Base-by-base conservation (phyloP, 2,329 filamentous ascomycete species). In the Arthroderma sp. region DNA sequence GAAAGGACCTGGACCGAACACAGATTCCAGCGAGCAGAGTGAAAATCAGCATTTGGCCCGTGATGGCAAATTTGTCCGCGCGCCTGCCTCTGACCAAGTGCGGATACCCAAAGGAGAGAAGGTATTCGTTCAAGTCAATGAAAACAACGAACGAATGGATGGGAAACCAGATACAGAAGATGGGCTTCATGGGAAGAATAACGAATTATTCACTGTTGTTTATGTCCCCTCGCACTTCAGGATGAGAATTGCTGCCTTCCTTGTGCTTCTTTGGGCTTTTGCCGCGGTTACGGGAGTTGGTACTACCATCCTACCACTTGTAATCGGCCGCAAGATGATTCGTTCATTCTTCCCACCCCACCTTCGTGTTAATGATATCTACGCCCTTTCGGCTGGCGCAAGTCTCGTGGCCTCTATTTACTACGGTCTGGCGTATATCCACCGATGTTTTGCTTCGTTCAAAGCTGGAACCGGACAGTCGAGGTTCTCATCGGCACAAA, bases 1-100 rank as follows among this genome's bases (percentile, higher is more conserved):
- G 67, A 41, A 7, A 29, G 28, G 28, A 1, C 44, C 40, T 29
- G n/a, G 32, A 22, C 37, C 15, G 8, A 5, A 41, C 10, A 7
- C 10, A 27, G 29, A 31, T 7, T 28, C 27, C 1, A 33, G 8
- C 7, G 36, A 62, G 33, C 59, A 68, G 37, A 51, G 58, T 37
- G 56, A 58, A 27, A 52, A 60, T 33, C 28, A 30, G n/a, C 42
- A 70, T 51, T 77, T 94, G 47, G 58, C 78, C 10, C 74, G 75
- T 2, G 78, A 89, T 53, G 91, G 91, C 4, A 77, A 74, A 47
- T 96, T 88, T 60, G 89, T 95, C 27, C 80, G 86, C 38, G 86
- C 87, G n/a, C 91, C 91, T 7, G 88, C 86, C 11, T 94, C 87
- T 1, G 91, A 98, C 61, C 87, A 94, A 60, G 85, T 95, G 52